A percentile compares a stretch with the other conserved stretches of the same genome.
phyloP scores from a whole-genome alignment of 805 yeast species.

The Yarrowia keelungensis region DNA sequence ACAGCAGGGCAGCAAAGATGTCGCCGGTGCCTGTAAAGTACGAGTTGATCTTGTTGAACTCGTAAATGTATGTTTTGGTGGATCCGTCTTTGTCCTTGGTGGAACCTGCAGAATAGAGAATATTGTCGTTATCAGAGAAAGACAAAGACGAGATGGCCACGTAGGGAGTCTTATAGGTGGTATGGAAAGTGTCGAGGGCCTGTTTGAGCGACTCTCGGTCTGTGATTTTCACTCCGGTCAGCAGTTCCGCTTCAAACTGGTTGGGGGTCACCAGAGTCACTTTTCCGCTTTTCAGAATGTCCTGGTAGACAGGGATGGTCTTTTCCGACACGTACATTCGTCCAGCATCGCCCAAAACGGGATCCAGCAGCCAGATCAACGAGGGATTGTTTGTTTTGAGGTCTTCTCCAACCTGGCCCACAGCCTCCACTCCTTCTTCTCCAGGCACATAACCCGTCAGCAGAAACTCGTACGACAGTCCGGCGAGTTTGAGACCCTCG shows the following conservation, averaged over 20 bases:
- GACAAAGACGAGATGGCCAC: slow-evolving; percentile 72
- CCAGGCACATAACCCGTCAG: slow-evolving; percentile 83
- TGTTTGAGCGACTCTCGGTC: slow-evolving; percentile 51
- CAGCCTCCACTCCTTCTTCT: slow-evolving; percentile 59
- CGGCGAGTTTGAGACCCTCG: slow-evolving; percentile 61
- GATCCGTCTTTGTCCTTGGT: slow-evolving; percentile 42
- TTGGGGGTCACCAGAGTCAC: slow-evolving; percentile 88
- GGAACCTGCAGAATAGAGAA: slow-evolving; percentile 58
- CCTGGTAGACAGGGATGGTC: slow-evolving; percentile 65
- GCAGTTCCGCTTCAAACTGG: slow-evolving; percentile 83
- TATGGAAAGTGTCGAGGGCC: slow-evolving; percentile 61
- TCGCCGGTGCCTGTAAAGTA: slow-evolving; percentile 98
- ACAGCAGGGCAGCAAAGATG: slow-evolving; percentile 76
- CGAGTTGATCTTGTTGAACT: slow-evolving; percentile 69
- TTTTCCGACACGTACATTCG: slow-evolving; percentile 68
- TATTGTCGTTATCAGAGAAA: slow-evolving; percentile 45
- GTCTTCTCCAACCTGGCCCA: slow-evolving; percentile 55
- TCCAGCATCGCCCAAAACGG: slow-evolving; percentile 93
- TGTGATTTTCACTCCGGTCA: slow-evolving; percentile 61
- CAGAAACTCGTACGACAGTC: slow-evolving; percentile 65
- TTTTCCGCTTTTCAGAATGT: slow-evolving; percentile 53
- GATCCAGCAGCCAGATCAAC: slow-evolving; percentile 74
- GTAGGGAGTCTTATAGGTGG: slow-evolving; percentile 57
- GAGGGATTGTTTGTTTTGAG: slow-evolving; percentile 46
- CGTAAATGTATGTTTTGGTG: slow-evolving; percentile 51